These are phyloP conservation scores for Lyophyllum semitale DNA, from an alignment of 768 basidiomycete species.

Conservation along the genomic window DNA sequence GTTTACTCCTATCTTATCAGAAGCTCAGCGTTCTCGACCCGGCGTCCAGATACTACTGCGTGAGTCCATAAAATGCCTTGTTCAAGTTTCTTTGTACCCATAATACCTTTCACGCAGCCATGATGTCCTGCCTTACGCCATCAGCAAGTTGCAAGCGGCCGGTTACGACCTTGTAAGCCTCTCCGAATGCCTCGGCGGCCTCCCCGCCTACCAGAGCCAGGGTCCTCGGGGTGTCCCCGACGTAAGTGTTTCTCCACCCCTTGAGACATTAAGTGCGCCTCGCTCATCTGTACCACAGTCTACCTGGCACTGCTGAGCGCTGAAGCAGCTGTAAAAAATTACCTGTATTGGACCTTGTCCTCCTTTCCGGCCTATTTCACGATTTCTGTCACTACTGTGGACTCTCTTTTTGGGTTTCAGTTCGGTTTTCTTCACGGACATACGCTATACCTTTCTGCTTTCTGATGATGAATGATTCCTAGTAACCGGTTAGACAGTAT, in stretches of 20 bases:
- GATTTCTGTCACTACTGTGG: no score
- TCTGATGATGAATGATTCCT: no score
- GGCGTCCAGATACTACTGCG: constrained; percentile 35
- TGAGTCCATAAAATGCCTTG: constrained; percentile 17
- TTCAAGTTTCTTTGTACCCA: no score
- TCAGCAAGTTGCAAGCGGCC: constrained; percentile 34
- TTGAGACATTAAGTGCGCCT: neutral
- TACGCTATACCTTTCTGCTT: no score
- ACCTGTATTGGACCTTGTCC: no score
- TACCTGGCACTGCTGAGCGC: constrained; percentile 29
- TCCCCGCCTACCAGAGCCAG: constrained; percentile 37
- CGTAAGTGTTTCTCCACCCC: constrained; percentile 22
- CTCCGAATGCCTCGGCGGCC: constrained; percentile 40
- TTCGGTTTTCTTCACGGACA: no score
- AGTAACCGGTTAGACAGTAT: no score
- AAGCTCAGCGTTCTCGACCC: neutral
- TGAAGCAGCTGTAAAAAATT: neutral
- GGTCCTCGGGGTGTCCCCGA: constrained; percentile 29
- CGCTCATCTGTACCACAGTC: constrained; percentile 10
- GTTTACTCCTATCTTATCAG: neutral
- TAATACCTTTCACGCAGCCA: constrained; percentile 23
- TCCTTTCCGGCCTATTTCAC: no score
- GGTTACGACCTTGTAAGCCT: constrained; percentile 44
- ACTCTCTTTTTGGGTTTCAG: no score
- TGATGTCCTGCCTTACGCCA: constrained; percentile 39